These are phyloP conservation scores for Leishmania braziliensis DNA, from an alignment of 208 protist genomes.

Conservation along the genomic window DNA sequence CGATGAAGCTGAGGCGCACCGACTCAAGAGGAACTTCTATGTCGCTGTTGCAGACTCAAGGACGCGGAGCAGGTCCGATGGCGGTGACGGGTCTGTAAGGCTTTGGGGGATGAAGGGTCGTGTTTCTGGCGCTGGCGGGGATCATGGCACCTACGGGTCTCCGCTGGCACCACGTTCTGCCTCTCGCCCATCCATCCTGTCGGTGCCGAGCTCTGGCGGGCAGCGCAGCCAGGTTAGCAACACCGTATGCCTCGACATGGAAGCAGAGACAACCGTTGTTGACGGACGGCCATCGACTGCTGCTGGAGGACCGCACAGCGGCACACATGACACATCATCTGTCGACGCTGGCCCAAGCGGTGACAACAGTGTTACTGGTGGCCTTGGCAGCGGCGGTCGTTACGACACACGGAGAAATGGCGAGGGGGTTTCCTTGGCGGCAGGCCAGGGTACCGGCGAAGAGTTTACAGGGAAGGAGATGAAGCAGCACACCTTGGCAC, in stretches of 20 bases:
- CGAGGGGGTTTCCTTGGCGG: not conserved
- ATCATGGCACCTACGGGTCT: not conserved
- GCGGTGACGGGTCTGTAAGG: not conserved
- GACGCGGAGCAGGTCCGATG: not conserved
- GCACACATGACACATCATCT: no score
- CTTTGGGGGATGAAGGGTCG: not conserved
- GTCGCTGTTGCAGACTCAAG: not conserved
- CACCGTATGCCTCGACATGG: not conserved
- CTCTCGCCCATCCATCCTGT: not conserved
- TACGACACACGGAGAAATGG: not conserved
- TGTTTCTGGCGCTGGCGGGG: not conserved
- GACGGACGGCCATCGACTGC: not conserved
- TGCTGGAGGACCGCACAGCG: not conserved
- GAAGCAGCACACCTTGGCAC: not conserved
- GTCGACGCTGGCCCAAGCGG: not conserved
- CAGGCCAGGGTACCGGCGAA: not conserved
- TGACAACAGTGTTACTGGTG: not conserved
- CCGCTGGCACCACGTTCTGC: not conserved
- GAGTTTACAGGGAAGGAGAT: not conserved
- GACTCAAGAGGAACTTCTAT: not conserved
- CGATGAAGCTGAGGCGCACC: slow-evolving; percentile 13
- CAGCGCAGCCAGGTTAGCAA: not conserved
- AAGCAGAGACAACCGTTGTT: not conserved
- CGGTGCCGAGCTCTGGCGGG: not conserved
- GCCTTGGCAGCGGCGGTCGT: not conserved